phyloP scores from a whole-genome alignment of 129 eudicot species.

The Apium graveolens region DNA sequence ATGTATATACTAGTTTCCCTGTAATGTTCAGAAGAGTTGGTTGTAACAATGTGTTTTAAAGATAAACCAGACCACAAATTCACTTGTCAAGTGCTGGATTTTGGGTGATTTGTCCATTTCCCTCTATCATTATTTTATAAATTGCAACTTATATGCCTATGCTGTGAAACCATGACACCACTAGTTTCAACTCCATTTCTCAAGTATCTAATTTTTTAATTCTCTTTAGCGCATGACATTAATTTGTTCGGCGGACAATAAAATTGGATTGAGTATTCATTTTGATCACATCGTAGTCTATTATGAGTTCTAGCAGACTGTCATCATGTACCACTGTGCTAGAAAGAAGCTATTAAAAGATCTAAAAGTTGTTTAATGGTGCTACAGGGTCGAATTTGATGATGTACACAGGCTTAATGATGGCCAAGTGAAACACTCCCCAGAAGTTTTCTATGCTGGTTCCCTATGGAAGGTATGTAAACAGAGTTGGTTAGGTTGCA shows the following conservation, averaged over 20 bases:
- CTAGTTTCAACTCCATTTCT: neutral
- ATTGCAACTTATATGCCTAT: neutral
- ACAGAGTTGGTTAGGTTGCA: constrained; percentile 4
- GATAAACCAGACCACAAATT: neutral
- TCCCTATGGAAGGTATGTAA: constrained; percentile 86
- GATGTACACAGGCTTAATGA: constrained; percentile 88
- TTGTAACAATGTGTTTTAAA: neutral
- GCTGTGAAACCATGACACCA: neutral
- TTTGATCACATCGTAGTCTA: neutral
- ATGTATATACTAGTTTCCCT: neutral
- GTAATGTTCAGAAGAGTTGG: neutral
- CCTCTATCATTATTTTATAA: neutral
- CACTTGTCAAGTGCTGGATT: constrained; percentile 1
- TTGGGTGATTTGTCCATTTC: neutral
- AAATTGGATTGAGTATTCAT: neutral
- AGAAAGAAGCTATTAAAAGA: constrained; percentile 1
- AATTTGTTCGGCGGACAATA: neutral
- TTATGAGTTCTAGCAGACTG: neutral
- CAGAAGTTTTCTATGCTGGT: constrained; percentile 95
- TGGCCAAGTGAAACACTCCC: constrained; percentile 99
- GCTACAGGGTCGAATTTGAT: constrained; percentile 72
- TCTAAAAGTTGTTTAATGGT: constrained; percentile 17
- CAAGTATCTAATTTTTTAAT: neutral
- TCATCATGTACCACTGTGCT: neutral
- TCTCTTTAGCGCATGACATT: neutral